Base-by-base conservation (phyloP, 768 basidiomycete genomes). In the Gloeophyllum trabeum region DNA sequence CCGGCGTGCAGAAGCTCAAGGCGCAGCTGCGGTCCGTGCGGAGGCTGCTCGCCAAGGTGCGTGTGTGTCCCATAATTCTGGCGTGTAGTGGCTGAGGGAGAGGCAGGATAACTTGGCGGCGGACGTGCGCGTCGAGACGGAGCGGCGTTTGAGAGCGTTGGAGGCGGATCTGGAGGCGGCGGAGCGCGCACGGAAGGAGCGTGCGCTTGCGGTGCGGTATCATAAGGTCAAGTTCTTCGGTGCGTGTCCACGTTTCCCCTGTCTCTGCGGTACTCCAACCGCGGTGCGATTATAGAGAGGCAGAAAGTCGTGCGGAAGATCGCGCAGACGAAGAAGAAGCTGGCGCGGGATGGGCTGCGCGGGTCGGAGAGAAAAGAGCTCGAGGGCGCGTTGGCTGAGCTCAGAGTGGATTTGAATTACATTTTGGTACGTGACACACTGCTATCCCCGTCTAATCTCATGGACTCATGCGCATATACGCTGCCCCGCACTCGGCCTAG, bases 191-290 rank as follows among this genome's bases (percentile, higher is more conserved):
- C 70, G 70, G 37, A 81, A 80, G 56, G 87, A 89, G 59, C 75
- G 83, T 36, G 64, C 78, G 34, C 66, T 87, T 51, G 85, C 87
- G 0, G 61, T 72, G 30, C 75, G 75, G 47, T 98, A 98, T 59
- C 91, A 92, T 51, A 89, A 79, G 65, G 65, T 92, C 52, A 93
- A 90, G 59, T 98, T 98, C 63, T 96, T 98, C 48, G 92, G 91
- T 92, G 47, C 49, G 69, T 7, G 16, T 30, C 10, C 28, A 7
- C 16, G 28, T 30, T 7, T 30, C 28, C 10, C 16, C 28, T 30
- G 28, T 7, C 16, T 16, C 28, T 7, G 28, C 28, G 16, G 10
- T 16, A 16, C 16, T 16, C 16, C 28, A 30, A 7, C 28, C 10
- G n/a, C n/a, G n/a, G 28, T 16, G 28, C 7, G 7, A 7, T 5